Evolutionary conservation across 2,329 filamentous ascomycete genomes (phyloP), one percentile per base, ranked within the genome.

Genomic region (Alternaria ventricosa): DNA sequence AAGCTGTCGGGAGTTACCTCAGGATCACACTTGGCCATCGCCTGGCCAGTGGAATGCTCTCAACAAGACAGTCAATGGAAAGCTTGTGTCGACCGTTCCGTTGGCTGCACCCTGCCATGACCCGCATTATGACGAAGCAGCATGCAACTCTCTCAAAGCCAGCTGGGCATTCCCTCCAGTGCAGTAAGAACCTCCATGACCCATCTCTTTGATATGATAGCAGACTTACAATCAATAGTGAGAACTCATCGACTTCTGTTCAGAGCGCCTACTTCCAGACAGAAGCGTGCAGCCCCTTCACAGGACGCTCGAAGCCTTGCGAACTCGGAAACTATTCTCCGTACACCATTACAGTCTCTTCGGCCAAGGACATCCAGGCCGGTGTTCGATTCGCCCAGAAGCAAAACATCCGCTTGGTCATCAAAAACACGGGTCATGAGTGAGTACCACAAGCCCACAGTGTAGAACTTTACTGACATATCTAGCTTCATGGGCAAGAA

Each of bases 191-290:
- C 28, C 28, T 30, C 28, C 28, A 13, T 13, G 28, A 30, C 11
- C 28, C 11, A 30, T 30, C 28, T 30, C 11, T 30, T 30, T 30
- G 28, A 12, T 30, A 30, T 30, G 28, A 12, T 30, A 30, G 28
- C 28, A 30, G 28, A 30, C 28, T 30, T 5, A 30, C 28, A 30
- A 30, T 13, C 6, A 13, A 13, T 6, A 30, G 28, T 30, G 28
- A 30, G 12, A 30, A 30, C 28, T 30, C 28, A 5, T 30, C 28
- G 28, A 30, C 28, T 30, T 30, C 28, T 5, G 28, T 30, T 11
- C 28, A 30, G 81, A 60, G 78, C 81, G 57, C 81, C 79, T 49
- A 41, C 6, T 71, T 64, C 28, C 60, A 63, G 12, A 85, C 84
- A 9, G 83, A 81, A 57, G 82, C 82, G 55, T 65, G 63, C 46